Evolutionary conservation across 495 filamentous ascomycete species (phyloP).

Genomic region (Daldinia decipiens): DNA sequence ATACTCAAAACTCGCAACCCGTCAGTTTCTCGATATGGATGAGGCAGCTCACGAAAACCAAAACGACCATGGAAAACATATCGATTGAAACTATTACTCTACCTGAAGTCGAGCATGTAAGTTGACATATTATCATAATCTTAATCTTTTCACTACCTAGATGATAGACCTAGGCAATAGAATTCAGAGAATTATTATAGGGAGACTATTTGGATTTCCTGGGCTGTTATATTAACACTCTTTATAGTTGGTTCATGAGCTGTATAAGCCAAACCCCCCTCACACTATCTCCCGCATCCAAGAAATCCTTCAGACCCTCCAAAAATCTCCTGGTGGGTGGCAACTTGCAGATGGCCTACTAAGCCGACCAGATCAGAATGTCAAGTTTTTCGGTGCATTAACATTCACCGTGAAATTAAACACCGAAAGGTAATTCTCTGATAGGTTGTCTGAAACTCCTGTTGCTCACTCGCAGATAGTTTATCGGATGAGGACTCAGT

Average conservation of each 20-base stretch:
- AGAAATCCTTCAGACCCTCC: conserved; percentile 77
- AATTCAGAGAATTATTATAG: neutral
- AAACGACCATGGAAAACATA: conserved; percentile 42
- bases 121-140: neutral
- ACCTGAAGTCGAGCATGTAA: conserved; percentile 45
- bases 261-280: conserved; percentile 76
- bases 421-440: conserved; percentile 70
- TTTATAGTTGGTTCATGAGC: conserved; percentile 65
- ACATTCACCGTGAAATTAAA: conserved; percentile 95
- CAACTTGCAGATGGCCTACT: conserved; percentile 80
- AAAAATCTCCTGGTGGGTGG: conserved; percentile 84
- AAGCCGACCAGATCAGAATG: conserved; percentile 69
- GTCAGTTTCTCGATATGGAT: conserved; percentile 43
- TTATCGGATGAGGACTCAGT: conserved; percentile 69
- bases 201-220: neutral
- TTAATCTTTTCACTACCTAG: neutral
- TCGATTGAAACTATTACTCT: conserved; percentile 38
- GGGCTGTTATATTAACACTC: neutral
- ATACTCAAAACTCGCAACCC: neutral
- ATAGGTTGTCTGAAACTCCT: neutral
- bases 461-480: conserved; percentile 58
- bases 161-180: too few species aligned
- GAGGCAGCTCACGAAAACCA: conserved; percentile 24
- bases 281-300: conserved; percentile 74
- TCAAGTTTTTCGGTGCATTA: conserved; percentile 92